Conservation (phyloP, 2,329 filamentous ascomycete species). For the Ophiostoma sp. region DNA sequence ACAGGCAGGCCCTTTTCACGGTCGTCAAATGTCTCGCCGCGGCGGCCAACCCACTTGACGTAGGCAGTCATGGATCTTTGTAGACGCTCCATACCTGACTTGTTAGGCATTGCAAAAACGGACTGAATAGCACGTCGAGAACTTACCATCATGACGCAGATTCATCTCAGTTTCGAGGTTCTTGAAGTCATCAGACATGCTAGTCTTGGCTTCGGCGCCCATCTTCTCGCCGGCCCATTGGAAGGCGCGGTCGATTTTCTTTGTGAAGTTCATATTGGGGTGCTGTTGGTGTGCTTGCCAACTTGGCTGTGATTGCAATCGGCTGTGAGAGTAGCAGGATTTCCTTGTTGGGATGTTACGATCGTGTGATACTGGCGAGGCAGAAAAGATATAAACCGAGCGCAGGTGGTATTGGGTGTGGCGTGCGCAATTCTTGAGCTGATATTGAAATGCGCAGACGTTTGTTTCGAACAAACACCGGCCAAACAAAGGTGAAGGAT, state of each 20-base stretch:
- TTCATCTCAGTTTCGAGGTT: constrained; percentile 84
- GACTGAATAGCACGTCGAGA: not conserved
- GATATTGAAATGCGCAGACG: not conserved
- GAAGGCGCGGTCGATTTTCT: constrained; percentile 91
- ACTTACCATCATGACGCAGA: constrained; percentile 75
- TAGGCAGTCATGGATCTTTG: constrained; percentile 82
- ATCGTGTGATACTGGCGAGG: not conserved
- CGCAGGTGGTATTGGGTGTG: not conserved
- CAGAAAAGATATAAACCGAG: not conserved
- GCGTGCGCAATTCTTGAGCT: not conserved
- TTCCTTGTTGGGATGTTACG: not conserved
- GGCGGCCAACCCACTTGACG: constrained; percentile 80
- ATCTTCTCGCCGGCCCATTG: constrained; percentile 98
- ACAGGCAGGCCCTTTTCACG: constrained; percentile 80
- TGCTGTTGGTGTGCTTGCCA: not conserved
- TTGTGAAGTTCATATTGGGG: constrained; percentile 53
- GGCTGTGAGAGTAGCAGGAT: not conserved
- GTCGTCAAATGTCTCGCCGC: constrained; percentile 72
- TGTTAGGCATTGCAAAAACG: not conserved
- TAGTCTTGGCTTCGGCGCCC: constrained; percentile 83
- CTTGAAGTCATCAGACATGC: constrained; percentile 85
- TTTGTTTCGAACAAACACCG: not conserved
- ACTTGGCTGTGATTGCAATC: not conserved
- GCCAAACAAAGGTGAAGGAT: constrained; percentile 3
- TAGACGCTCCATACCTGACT: constrained; percentile 72